Evolutionary conservation across 345 rosid genomes (phyloP).

Genomic region (Rhodamnia rubescens): DNA sequence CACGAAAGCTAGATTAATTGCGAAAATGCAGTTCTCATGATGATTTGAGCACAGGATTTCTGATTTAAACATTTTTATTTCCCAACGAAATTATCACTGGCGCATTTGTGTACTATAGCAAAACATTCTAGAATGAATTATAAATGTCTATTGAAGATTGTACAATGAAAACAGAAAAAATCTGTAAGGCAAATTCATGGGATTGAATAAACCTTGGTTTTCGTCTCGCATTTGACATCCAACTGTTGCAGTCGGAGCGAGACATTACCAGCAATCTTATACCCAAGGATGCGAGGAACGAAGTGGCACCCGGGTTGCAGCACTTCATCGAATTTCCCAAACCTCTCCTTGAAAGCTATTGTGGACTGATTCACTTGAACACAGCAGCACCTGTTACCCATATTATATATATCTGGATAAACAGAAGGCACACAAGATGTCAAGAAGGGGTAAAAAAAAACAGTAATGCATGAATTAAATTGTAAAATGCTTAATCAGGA

Average conservation of each 20-base stretch:
- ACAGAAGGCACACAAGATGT: too few species aligned
- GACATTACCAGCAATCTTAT: conserved; percentile 15
- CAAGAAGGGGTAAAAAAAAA: too few species aligned
- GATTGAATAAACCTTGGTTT: conserved; percentile 15
- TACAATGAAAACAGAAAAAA: not conserved
- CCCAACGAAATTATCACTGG: not conserved
- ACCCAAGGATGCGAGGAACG: conserved; percentile 7
- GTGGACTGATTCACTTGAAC: too few species aligned
- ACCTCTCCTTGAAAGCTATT: too few species aligned
- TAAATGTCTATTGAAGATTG: not conserved
- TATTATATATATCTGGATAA: too few species aligned
- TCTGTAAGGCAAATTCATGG: too few species aligned
- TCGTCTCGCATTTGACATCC: conserved; percentile 16
- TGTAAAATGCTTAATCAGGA: too few species aligned
- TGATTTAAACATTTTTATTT: not conserved
- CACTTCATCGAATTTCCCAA: not conserved
- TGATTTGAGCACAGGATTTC: not conserved
- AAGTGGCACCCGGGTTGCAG: conserved; percentile 26
- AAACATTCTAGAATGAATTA: not conserved
- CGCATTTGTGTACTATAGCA: not conserved
- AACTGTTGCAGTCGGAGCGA: conserved; percentile 22
- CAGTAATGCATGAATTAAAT: too few species aligned
- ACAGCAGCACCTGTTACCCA: too few species aligned
- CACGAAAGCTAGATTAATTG: not conserved
- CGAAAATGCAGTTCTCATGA: not conserved